Conservation (phyloP, 768 basidiomycete genomes). For the Tulasnella sp. region DNA sequence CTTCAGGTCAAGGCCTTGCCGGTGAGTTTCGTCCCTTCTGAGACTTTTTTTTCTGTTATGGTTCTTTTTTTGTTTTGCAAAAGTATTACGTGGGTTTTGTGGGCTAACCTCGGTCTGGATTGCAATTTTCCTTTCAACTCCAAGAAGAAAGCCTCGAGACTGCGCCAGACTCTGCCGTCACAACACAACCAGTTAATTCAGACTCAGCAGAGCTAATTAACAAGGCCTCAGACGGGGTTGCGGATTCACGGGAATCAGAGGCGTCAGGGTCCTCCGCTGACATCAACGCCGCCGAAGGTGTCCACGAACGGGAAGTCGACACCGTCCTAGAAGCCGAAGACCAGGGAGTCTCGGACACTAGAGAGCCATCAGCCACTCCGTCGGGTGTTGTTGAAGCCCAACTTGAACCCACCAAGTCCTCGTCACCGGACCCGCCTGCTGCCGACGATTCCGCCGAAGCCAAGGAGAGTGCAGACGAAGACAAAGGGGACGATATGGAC, state of each 20-base stretch:
- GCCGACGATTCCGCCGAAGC: not conserved
- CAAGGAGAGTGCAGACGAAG: not conserved
- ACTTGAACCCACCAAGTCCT: not conserved
- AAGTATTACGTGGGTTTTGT: not conserved
- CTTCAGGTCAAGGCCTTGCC: not conserved
- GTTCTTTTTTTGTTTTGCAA: not conserved
- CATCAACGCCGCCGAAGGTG: not conserved
- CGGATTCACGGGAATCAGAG: not conserved
- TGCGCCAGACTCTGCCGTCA: not conserved
- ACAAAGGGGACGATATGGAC: not conserved
- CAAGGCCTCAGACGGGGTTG: not conserved
- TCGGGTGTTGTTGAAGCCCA: not conserved
- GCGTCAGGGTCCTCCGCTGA: conserved; percentile 8
- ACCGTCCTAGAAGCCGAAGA: not conserved
- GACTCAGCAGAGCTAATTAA: not conserved
- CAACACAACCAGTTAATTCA: not conserved
- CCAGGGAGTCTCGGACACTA: not conserved
- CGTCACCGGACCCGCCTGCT: not conserved
- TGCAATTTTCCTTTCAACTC: conserved; percentile 7
- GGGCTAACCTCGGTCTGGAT: conserved; percentile 9
- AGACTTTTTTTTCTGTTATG: not conserved
- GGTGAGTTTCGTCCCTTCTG: not conserved
- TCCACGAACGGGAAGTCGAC: not conserved
- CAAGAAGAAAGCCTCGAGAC: not conserved
- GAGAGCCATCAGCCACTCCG: not conserved